Conservation (phyloP, 345 rosid genomes). For the Litchi chinensis region DNA sequence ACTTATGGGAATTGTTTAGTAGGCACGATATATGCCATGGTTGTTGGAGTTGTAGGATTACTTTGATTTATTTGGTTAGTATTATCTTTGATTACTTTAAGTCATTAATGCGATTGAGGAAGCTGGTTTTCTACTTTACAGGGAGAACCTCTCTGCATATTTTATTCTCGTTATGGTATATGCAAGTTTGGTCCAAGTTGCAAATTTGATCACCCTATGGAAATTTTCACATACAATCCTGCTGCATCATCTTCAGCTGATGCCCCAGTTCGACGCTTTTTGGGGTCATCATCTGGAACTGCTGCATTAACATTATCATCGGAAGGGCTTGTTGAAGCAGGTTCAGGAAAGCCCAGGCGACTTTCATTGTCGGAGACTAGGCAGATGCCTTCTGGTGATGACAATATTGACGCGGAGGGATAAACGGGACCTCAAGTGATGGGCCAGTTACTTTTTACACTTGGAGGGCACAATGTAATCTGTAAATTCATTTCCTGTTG, state of each 20-base stretch:
- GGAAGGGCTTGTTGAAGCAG: conserved; percentile 74
- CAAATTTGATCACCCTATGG: conserved; percentile 99
- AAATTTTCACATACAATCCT: conserved; percentile 63
- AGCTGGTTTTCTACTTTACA: conserved; percentile 33
- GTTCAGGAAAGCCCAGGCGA: conserved; percentile 58
- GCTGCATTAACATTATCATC: conserved; percentile 50
- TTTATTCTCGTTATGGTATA: conserved; percentile 92
- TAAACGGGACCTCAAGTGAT: conserved; percentile 37
- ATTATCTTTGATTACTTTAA: background rate
- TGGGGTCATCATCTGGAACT: conserved; percentile 67
- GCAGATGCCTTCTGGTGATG: conserved; percentile 76
- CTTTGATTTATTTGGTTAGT: background rate
- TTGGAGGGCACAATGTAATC: conserved; percentile 42
- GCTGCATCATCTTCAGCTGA: conserved; percentile 57
- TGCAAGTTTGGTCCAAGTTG: conserved; percentile 99
- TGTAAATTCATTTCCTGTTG: conserved; percentile 61
- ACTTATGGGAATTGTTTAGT: background rate
- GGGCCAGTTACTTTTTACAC: conserved; percentile 27
- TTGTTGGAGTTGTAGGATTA: conserved; percentile 7
- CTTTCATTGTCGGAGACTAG: conserved; percentile 76
- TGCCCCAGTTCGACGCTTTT: conserved; percentile 46
- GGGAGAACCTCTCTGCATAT: conserved; percentile 95
- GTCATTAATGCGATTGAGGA: conserved; percentile 18
- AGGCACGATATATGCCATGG: background rate
- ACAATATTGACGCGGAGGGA: conserved; percentile 64